These are phyloP conservation scores for Colletotrichum sp. DNA, from an alignment of 2,329 filamentous ascomycete genomes.

Conservation along the genomic window DNA sequence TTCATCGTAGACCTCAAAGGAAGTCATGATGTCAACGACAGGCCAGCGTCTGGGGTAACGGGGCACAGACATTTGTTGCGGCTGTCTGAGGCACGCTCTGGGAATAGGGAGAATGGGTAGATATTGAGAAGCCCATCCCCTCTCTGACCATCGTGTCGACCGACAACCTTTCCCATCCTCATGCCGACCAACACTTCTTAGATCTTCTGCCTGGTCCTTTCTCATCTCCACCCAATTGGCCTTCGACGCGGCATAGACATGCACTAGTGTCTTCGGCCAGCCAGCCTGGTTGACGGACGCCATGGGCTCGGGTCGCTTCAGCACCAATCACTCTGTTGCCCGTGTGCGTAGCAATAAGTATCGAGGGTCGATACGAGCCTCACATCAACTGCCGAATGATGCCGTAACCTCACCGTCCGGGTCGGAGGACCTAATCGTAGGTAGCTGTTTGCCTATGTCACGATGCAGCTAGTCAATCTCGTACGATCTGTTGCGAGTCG, in stretches of 20 bases:
- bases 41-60: background rate
- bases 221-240: background rate
- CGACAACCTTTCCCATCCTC: rapidly evolving
- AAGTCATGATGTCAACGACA: constrained; percentile 18
- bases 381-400: background rate
- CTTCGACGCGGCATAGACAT: background rate
- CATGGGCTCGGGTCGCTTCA: background rate
- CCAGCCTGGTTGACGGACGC: background rate
- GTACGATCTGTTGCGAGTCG: background rate
- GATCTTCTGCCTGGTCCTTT: background rate
- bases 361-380: background rate
- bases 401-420: background rate
- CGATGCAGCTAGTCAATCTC: background rate
- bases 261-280: background rate
- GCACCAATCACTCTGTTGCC: background rate
- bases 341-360: rapidly evolving
- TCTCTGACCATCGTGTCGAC: rapidly evolving
- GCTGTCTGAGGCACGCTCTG: background rate
- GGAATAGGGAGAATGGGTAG: background rate
- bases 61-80: background rate
- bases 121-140: background rate
- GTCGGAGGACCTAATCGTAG: background rate
- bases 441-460: background rate
- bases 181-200: background rate
- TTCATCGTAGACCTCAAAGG: background rate